phyloP scores from a whole-genome alignment of 306 rosid genomes.

The Rubus idaeus region DNA sequence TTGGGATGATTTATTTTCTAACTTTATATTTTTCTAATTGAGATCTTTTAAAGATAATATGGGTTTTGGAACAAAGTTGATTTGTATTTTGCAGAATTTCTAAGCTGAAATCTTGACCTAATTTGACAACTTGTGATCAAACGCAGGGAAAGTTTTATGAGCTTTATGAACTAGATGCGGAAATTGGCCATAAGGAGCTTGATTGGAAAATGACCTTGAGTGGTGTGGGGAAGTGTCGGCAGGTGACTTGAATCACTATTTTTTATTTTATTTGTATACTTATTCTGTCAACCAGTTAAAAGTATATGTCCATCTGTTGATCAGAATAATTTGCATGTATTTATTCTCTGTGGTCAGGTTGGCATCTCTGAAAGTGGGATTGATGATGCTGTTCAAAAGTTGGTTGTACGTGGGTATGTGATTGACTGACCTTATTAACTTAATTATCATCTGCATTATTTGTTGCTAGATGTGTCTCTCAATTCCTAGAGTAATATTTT shows the following conservation, averaged over 20 bases:
- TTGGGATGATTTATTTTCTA: background rate
- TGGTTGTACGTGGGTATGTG: constrained; percentile 95
- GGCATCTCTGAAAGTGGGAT: constrained; percentile 98
- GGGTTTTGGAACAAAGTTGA: background rate
- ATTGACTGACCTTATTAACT: constrained; percentile 19
- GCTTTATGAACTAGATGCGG: constrained; percentile 96
- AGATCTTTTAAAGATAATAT: background rate
- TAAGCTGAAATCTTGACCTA: constrained; percentile 7
- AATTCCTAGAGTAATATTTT: background rate
- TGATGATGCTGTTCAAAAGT: constrained; percentile 88
- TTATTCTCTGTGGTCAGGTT: constrained; percentile 50
- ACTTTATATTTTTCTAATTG: background rate
- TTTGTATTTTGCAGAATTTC: background rate
- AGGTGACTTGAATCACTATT: constrained; percentile 50
- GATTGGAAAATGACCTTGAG: constrained; percentile 96
- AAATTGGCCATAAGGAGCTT: constrained; percentile 96
- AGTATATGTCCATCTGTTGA: background rate
- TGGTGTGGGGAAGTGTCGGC: constrained; percentile 97
- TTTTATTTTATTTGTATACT: background rate
- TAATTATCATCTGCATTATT: constrained; percentile 1
- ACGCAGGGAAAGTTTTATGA: constrained; percentile 91
- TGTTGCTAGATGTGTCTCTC: constrained; percentile 1
- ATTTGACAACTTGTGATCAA: constrained; percentile 18
- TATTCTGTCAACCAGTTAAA: background rate
- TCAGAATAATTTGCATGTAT: background rate